Base-by-base conservation (phyloP, 306 rosid species). In the Prunus mongolica region DNA sequence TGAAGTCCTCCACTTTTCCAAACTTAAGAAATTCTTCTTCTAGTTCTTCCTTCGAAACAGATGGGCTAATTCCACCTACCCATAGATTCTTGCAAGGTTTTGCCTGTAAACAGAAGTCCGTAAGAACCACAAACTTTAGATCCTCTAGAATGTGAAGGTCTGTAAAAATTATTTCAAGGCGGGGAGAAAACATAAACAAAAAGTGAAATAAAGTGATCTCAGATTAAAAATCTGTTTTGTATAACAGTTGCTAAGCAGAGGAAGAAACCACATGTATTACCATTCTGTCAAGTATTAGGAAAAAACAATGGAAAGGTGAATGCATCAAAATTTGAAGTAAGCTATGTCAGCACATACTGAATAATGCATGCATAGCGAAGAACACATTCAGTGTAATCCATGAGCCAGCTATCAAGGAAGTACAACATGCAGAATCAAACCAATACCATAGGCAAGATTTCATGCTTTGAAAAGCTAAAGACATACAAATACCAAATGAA, bases 51-150 rank as follows among this genome's bases (percentile, higher is more conserved):
- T 80, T 96, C 52, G 93, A 83, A 72, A 96, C 87, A 79, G 90
- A 76, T 54, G 87, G 86, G 88, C 96, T 89, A 75, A 96, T 91
- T 69, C 98, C 99, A 85, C 98, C 99, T 45, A 96, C 94, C 99
- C 99, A 96, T 57, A 96, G 90, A 65, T 86, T 89, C 82, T 88
- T 89, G 76, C 86, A 89, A 69, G 98, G 89, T 85, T 87, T 96
- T 68, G 98, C 98, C 99, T 95, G 90, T 71, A 80, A 89, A 78
- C 13, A 82, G 12, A 22, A 68, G 27, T 70, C 72, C 57, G 71
- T 69, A 73, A 45, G 27, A 78, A 75, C 74, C 38, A 19, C 25
- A 65, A 75, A 55, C 41, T 63, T 58, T 22, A 67, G 38, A 41
- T 27, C 28, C 50, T 67, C 19, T 71, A 8, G 27, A 46, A 32